Evolutionary conservation across 768 basidiomycete species (phyloP), one percentile per base, ranked within the genome.

Genomic region (Favolaschia claudopus): DNA sequence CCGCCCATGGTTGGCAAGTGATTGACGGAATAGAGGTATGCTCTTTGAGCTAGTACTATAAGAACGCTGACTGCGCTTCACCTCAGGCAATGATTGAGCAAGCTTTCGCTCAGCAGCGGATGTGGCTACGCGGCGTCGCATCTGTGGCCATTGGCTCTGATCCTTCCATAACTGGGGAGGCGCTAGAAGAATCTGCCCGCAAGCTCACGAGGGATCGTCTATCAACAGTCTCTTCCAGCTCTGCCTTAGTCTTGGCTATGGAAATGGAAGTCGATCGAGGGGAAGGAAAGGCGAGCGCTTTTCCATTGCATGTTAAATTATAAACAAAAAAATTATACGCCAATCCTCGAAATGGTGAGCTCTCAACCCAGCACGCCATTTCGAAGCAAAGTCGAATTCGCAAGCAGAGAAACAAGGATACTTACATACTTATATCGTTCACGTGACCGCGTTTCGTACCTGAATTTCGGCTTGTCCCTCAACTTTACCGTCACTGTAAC

Each of bases 81-180:
- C 34, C n/a, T 47, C 58, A 77, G 68, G 75, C 76, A 24, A 72
- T 75, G 67, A 69, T 77, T 12, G 75, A 77, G 46, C 76, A 77
- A 50, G 76, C 75, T 10, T 61, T 75, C 24, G 76, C 76, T 5
- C 76, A 77, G 42, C 76, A 77, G 52, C 69, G 76, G 24, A 76
- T 77, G 75, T 77, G 76, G 76, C 45, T 53, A 17, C 60, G 57
- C 19, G 62, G 57, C 19, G 53, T 46, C 20, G 62, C 62, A 7
- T 54, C 57, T 19, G 42, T 63, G 4, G 42, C 52, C 17, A 53
- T 63, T 6, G 62, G 62, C 5, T 63, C 62, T 12, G 62, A 63
- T 29, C 22, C 57, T 5, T 50, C 53, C 9, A 59, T 63, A 24
- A 33, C 29, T 2, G 62, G 62, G 1, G 31, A 27, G 10, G 37